Evolutionary conservation across 192 early-diverging fungal genomes (phyloP).

Genomic region (Umbelopsis isabellina): DNA sequence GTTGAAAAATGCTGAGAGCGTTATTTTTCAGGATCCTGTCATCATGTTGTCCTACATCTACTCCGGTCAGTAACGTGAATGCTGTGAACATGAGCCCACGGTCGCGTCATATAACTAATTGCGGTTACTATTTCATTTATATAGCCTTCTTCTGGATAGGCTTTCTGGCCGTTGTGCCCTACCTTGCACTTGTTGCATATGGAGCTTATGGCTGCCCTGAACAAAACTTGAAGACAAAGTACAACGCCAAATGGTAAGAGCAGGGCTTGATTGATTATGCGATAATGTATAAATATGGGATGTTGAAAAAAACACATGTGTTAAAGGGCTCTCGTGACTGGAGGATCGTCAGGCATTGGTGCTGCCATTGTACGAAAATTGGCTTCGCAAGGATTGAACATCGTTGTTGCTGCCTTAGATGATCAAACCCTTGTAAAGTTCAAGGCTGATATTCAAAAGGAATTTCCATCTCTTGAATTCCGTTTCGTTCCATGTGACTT

Average conservation of each 20-base stretch:
- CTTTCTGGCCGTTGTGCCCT: conserved; percentile 39
- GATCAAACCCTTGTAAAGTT: conserved; percentile 40
- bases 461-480: conserved; percentile 51
- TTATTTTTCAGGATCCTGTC: neutral
- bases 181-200: conserved; percentile 41
- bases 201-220: conserved; percentile 42
- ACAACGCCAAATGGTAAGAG: conserved; percentile 53
- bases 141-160: conserved; percentile 44
- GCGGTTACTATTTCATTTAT: neutral
- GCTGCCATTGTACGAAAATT: conserved; percentile 55
- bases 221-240: conserved; percentile 60
- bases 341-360: conserved; percentile 63
- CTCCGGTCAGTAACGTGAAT: conserved; percentile 3
- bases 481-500: conserved; percentile 55
- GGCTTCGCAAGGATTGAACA: conserved; percentile 55
- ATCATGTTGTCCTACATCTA: conserved; percentile 22
- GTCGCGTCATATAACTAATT: no score
- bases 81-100: no score
- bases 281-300: neutral
- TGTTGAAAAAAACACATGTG: neutral
- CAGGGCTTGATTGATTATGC: neutral
- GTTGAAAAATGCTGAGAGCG: no score
- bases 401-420: conserved; percentile 61
- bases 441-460: conserved; percentile 35
- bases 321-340: conserved; percentile 58